Conservation (phyloP, 164 flowering plant genomes). For the Aristolochia fimbriata region DNA sequence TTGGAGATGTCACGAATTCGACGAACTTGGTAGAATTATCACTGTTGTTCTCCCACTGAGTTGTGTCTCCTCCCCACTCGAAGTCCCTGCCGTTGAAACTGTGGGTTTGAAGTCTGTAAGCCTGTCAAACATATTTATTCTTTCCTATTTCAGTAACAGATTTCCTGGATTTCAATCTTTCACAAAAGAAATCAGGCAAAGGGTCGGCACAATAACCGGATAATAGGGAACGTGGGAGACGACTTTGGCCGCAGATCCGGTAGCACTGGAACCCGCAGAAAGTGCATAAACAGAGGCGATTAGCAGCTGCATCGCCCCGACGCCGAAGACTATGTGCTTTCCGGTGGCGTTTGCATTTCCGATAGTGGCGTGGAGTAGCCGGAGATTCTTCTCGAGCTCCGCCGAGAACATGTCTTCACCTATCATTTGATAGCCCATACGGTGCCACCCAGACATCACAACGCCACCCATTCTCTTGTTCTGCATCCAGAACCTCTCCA, state of each 20-base stretch:
- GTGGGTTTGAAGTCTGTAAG: conserved; percentile 32
- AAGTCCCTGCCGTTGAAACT: conserved; percentile 23
- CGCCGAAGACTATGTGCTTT: conserved; percentile 46
- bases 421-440: conserved; percentile 40
- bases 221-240: conserved; percentile 54
- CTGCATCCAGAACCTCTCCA: conserved; percentile 68
- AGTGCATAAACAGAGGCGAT: conserved; percentile 57
- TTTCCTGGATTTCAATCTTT: too few relatives aligned
- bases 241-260: conserved; percentile 27
- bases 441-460: conserved; percentile 56
- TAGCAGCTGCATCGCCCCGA: conserved; percentile 67
- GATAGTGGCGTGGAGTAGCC: conserved; percentile 29
- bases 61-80: conserved; percentile 38
- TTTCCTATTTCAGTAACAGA: neutral
- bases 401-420: conserved; percentile 16
- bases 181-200: too few relatives aligned
- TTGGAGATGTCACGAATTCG: conserved; percentile 75
- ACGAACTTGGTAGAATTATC: conserved; percentile 16
- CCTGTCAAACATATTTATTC: conserved; percentile 13
- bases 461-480: conserved; percentile 31
- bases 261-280: neutral
- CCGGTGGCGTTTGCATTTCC: conserved; percentile 56
- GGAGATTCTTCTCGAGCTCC: conserved; percentile 34
- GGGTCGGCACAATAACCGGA: conserved; percentile 25
- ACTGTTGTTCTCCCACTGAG: conserved; percentile 24